A percentile compares a stretch with the other conserved stretches of the same genome.
These are phyloP conservation scores for Annona cherimola DNA, from an alignment of 164 flowering plant genomes.

Conservation along the genomic window DNA sequence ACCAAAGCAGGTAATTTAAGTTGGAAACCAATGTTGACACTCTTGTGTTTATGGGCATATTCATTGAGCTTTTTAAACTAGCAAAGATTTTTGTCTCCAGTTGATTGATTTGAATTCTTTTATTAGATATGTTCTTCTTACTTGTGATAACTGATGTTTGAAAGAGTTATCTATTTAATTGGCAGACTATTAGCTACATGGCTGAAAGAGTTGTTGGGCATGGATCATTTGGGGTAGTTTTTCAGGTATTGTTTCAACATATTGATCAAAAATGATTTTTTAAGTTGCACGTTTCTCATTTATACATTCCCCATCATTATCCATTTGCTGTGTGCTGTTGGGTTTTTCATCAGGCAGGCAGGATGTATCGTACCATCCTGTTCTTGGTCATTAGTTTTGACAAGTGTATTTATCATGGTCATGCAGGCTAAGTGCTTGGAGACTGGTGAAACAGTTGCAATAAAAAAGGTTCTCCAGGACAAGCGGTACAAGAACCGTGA, in stretches of 20 bases:
- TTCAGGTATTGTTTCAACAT: constrained; percentile 33
- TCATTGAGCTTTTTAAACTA: neutral
- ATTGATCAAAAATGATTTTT: neutral
- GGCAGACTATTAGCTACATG: constrained; percentile 65
- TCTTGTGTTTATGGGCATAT: neutral
- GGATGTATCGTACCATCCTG: neutral
- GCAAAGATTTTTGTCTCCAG: neutral
- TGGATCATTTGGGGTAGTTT: constrained; percentile 67
- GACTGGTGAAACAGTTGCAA: constrained; percentile 69
- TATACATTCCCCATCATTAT: neutral
- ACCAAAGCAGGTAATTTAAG: constrained; percentile 43
- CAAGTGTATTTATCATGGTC: neutral
- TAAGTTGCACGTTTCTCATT: neutral
- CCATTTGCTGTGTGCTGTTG: neutral
- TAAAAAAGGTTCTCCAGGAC: constrained; percentile 71
- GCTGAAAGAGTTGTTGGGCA: constrained; percentile 67
- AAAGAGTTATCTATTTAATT: neutral
- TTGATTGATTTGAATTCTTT: neutral
- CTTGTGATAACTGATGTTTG: neutral
- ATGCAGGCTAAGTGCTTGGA: constrained; percentile 73
- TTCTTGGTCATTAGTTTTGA: neutral
- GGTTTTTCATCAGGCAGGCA: neutral
- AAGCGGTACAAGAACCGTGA: constrained; percentile 75
- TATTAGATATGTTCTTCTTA: neutral
- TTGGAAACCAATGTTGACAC: neutral